Evolutionary conservation across 1,284 basidiomycete genomes (phyloP).

Genomic region (Malassezia arunalokei): DNA sequence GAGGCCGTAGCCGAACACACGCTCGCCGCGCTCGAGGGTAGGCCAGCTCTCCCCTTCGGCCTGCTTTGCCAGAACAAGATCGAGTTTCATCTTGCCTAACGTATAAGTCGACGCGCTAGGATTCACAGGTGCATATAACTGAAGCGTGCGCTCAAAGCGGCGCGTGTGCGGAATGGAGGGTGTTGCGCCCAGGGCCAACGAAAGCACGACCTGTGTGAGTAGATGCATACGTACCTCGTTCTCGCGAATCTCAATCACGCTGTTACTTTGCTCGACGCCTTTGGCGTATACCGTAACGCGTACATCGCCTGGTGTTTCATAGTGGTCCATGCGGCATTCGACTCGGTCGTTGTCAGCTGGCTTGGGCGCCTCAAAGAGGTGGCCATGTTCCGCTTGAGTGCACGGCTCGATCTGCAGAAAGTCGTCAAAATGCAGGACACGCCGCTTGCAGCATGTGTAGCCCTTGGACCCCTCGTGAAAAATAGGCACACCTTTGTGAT

Average conservation of each 20-base stretch:
- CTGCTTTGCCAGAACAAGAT: conserved; percentile 37
- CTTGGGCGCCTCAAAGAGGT: conserved; percentile 27
- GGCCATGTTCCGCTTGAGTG: conserved; percentile 27
- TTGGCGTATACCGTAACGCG: conserved; percentile 41
- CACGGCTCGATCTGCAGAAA: conserved; percentile 42
- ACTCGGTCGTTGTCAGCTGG: conserved; percentile 21
- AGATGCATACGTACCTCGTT: conserved; percentile 15
- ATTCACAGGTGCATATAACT: conserved; percentile 26
- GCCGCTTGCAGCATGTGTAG: conserved; percentile 41
- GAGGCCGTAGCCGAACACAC: conserved; percentile 33
- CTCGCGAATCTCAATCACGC: conserved; percentile 25
- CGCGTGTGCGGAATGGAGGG: conserved; percentile 19
- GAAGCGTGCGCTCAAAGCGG: conserved; percentile 25
- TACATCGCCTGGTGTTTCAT: conserved; percentile 41
- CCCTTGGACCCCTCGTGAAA: conserved; percentile 46
- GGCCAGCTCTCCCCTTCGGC: conserved; percentile 38
- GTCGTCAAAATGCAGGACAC: conserved; percentile 43
- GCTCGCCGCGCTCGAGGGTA: conserved; percentile 31
- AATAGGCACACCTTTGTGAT: conserved; percentile 38
- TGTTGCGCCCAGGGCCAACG: conserved; percentile 27
- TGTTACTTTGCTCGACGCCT: conserved; percentile 23
- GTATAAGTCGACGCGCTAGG: conserved; percentile 27
- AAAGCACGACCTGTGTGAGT: conserved; percentile 19
- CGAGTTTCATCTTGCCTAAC: conserved; percentile 41
- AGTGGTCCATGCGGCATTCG: conserved; percentile 41